A percentile compares a stretch with the other conserved stretches of the same genome.
Conservation (phyloP, 2,329 filamentous ascomycete genomes). For the Talaromyces marneffei region DNA sequence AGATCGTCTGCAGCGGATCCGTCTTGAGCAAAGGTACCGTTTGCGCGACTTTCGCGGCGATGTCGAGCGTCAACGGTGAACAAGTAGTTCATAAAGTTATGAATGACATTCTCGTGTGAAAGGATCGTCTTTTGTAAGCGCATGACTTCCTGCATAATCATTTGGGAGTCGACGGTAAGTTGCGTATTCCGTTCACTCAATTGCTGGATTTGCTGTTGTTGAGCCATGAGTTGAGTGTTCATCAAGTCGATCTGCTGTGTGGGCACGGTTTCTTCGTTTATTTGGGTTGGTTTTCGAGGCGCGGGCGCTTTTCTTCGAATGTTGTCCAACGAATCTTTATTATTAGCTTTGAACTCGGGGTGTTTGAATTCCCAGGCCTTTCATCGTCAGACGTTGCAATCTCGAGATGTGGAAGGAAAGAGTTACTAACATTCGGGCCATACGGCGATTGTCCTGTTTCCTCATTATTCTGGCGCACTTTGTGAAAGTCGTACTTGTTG, state of each 20-base stretch:
- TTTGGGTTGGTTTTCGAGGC: conserved; percentile 65
- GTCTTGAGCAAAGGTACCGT: conserved; percentile 33
- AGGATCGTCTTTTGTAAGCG: conserved; percentile 65
- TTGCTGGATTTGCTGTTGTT: conserved; percentile 84
- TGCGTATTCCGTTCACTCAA: conserved; percentile 81
- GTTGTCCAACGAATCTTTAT: conserved; percentile 93
- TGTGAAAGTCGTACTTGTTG: conserved; percentile 98
- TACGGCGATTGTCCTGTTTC: conserved; percentile 77
- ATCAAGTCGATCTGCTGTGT: conserved; percentile 85
- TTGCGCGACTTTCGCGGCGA: conserved; percentile 53
- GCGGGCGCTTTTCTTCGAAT: conserved; percentile 93
- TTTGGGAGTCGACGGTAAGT: conserved; percentile 60
- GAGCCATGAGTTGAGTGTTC: conserved; percentile 80
- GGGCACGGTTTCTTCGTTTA: conserved; percentile 68
- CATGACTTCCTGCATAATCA: conserved; percentile 59
- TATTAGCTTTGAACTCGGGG: conserved; percentile 90
- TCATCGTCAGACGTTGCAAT: background rate
- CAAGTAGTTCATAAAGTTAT: conserved; percentile 64
- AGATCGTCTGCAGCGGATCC: conserved; percentile 52
- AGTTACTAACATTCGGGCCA: conserved; percentile 61
- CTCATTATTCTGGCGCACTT: conserved; percentile 86
- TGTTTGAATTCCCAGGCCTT: conserved; percentile 97
- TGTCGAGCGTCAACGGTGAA: conserved; percentile 60
- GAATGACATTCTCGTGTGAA: conserved; percentile 66
- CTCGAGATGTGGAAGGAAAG: background rate